These are phyloP conservation scores for Scedosporium apiospermum DNA, from an alignment of 2,329 filamentous ascomycete genomes.

Conservation along the genomic window DNA sequence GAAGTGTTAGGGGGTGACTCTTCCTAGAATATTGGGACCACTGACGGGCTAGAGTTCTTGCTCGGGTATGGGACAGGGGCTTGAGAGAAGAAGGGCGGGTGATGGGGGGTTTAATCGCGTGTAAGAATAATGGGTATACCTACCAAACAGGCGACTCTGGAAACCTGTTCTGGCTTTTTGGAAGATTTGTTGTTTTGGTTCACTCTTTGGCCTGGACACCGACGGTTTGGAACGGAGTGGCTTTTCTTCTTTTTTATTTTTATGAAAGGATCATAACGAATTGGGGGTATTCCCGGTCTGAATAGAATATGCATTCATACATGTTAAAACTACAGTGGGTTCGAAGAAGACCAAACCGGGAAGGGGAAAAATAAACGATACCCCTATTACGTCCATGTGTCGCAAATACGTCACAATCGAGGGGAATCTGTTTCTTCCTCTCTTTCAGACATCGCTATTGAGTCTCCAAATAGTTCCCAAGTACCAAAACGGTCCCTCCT, in stretches of 20 bases:
- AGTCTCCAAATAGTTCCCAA: neutral
- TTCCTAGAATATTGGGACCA: neutral
- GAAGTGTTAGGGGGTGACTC: neutral
- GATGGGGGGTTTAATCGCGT: neutral
- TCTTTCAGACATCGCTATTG: neutral
- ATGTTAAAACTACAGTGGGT: neutral
- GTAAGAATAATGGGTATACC: neutral
- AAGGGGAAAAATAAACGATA: neutral
- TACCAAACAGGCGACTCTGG: constrained; percentile 5
- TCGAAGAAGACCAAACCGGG: neutral
- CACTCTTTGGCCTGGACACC: constrained; percentile 4
- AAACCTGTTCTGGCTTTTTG: constrained; percentile 2
- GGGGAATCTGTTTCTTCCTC: too few species aligned
- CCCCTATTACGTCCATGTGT: neutral
- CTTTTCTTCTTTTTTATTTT: neutral
- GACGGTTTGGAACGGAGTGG: neutral
- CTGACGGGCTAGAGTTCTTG: neutral
- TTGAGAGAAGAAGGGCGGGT: neutral
- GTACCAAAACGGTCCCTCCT: neutral
- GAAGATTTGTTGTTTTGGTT: constrained; percentile 1
- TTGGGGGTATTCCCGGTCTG: neutral
- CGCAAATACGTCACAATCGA: neutral
- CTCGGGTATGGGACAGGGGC: neutral
- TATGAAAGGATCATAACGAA: neutral
- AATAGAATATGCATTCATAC: neutral